phyloP scores from a whole-genome alignment of 2,329 filamentous ascomycete genomes.

The Venturia nashicola region DNA sequence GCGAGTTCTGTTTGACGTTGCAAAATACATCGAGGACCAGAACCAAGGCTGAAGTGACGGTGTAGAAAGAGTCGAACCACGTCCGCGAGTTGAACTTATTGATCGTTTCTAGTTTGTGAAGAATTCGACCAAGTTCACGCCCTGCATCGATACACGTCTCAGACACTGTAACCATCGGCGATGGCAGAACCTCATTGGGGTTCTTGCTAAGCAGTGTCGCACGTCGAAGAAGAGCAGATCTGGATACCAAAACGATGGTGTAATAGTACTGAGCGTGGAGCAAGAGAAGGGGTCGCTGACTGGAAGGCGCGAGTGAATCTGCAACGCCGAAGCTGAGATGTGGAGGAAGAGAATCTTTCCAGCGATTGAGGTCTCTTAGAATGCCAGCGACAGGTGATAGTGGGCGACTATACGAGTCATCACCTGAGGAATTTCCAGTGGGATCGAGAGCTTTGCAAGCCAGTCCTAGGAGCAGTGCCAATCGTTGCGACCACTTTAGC shows the following conservation, averaged over 20 bases:
- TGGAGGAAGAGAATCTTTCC: constrained; percentile 26
- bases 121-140: constrained; percentile 20
- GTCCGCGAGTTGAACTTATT: constrained; percentile 28
- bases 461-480: constrained; percentile 25
- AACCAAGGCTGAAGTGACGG: constrained; percentile 23
- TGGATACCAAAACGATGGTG: constrained; percentile 25
- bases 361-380: constrained; percentile 26
- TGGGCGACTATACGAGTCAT: constrained; percentile 26
- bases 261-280: constrained; percentile 30
- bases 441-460: constrained; percentile 27
- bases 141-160: constrained; percentile 27
- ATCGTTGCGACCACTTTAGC: constrained; percentile 24
- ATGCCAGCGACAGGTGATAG: constrained; percentile 27
- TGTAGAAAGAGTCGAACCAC: constrained; percentile 26
- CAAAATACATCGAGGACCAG: constrained; percentile 24
- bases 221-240: constrained; percentile 26
- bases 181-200: constrained; percentile 14
- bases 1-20: background rate
- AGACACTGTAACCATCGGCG: constrained; percentile 21
- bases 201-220: constrained; percentile 21
- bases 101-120: constrained; percentile 25
- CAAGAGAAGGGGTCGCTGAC: constrained; percentile 26
- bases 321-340: constrained; percentile 24
- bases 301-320: constrained; percentile 20
- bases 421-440: constrained; percentile 14